phyloP scores from a whole-genome alignment of 192 early-diverging fungal genomes.

The Allomyces arbusculus region DNA sequence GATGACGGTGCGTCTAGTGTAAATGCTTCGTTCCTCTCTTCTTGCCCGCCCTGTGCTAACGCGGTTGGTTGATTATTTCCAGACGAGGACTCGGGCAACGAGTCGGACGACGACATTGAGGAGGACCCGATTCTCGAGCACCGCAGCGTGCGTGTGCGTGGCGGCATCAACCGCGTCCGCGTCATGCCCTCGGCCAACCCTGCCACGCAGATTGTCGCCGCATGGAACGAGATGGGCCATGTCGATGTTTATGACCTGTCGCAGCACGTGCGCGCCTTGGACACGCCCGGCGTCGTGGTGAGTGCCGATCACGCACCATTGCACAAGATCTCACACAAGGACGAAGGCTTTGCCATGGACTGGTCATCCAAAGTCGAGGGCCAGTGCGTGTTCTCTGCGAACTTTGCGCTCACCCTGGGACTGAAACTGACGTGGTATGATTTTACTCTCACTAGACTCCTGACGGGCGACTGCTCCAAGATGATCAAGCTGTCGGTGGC shows the following conservation, averaged over 20 bases:
- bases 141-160: conserved; percentile 58
- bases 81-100: conserved; percentile 48
- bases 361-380: conserved; percentile 55
- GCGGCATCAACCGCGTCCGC: conserved; percentile 82
- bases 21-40: neutral
- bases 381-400: conserved; percentile 8
- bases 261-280: conserved; percentile 49
- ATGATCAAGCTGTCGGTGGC: conserved; percentile 67
- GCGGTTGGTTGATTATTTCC: neutral
- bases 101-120: conserved; percentile 61
- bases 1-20: conserved; percentile 35
- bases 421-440: neutral
- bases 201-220: conserved; percentile 59
- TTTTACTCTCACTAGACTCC: conserved; percentile 24
- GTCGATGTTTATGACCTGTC: conserved; percentile 82
- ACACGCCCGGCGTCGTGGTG: conserved; percentile 52
- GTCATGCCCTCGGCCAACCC: conserved; percentile 14
- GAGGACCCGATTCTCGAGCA: conserved; percentile 85
- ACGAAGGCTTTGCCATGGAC: conserved; percentile 90
- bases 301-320: conserved; percentile 46
- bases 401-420: too few species aligned
- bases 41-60: neutral
- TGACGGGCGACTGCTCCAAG: conserved; percentile 65
- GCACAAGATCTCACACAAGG: conserved; percentile 21
- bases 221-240: conserved; percentile 89